Percentiles rank a stretch among this genome's conserved stretches.
Evolutionary conservation across 805 yeast species (phyloP).

Genomic region (Saccharomyces jurei): DNA sequence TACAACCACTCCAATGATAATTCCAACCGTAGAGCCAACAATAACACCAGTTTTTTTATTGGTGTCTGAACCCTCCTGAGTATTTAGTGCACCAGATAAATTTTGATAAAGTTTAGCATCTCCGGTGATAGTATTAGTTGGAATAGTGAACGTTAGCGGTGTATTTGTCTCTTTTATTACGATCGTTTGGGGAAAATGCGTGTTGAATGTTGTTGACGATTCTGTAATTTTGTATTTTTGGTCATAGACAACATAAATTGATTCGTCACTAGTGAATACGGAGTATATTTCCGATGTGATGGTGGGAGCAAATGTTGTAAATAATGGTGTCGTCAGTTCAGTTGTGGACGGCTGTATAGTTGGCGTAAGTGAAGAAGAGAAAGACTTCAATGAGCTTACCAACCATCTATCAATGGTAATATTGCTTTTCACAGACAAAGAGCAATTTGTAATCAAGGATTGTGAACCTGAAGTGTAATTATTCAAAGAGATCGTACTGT

Average conservation of each 20-base stretch:
- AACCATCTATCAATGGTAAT: background rate
- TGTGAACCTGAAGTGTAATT: background rate
- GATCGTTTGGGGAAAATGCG: slow-evolving; percentile 8
- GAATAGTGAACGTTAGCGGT: background rate
- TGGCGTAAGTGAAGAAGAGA: background rate
- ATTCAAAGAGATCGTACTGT: background rate
- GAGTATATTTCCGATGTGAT: slow-evolving; percentile 4
- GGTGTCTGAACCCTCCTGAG: background rate
- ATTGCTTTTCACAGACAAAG: background rate
- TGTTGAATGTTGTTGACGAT: slow-evolving; percentile 11
- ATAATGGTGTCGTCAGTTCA: slow-evolving; percentile 1
- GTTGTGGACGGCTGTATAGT: background rate
- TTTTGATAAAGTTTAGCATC: slow-evolving; percentile 1
- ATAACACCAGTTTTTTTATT: background rate
- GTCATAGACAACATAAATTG: slow-evolving; percentile 10
- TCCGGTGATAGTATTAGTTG: background rate
- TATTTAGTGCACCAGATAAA: background rate
- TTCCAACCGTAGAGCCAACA: slow-evolving; percentile 2
- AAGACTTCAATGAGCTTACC: background rate
- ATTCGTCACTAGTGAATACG: slow-evolving; percentile 4
- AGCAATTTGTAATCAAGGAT: background rate
- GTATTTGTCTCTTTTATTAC: background rate
- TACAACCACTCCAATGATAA: background rate
- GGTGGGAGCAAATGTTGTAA: slow-evolving; percentile 4
- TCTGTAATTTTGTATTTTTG: slow-evolving; percentile 14